A percentile compares a stretch with the other conserved stretches of the same genome.
phyloP scores from a whole-genome alignment of 257 asterid genomes.

The Capsicum baccatum region DNA sequence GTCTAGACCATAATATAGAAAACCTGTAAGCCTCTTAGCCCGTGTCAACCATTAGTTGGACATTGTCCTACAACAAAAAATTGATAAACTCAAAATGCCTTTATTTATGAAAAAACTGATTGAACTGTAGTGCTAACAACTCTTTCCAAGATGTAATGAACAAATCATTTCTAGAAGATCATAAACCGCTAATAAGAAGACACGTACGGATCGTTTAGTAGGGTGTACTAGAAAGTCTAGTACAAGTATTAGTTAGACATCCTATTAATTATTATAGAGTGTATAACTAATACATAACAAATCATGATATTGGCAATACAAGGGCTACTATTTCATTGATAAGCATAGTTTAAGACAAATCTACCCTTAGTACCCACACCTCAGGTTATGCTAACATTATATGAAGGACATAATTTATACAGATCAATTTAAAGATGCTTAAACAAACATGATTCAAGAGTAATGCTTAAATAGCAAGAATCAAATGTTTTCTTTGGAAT shows the following conservation, averaged over 20 bases:
- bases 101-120: background rate
- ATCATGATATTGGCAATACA: too few species aligned
- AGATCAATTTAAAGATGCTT: background rate
- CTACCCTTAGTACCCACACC: background rate
- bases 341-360: too few species aligned
- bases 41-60: background rate
- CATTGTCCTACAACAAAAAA: background rate
- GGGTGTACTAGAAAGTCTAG: too few species aligned
- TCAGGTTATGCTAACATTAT: background rate
- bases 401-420: background rate
- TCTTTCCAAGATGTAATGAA: background rate
- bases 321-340: too few species aligned
- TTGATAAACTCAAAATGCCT: background rate
- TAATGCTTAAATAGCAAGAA: background rate
- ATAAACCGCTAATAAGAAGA: background rate
- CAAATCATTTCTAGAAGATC: background rate
- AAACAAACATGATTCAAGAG: background rate
- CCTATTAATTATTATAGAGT: too few species aligned
- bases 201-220: too few species aligned
- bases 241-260: too few species aligned
- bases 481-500: background rate
- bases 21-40: background rate
- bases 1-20: conserved; percentile 40
- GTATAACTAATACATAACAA: too few species aligned
- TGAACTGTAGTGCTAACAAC: background rate